Evolutionary conservation across 305 asterid genomes (phyloP).

Genomic region (Striga hermonthica): DNA sequence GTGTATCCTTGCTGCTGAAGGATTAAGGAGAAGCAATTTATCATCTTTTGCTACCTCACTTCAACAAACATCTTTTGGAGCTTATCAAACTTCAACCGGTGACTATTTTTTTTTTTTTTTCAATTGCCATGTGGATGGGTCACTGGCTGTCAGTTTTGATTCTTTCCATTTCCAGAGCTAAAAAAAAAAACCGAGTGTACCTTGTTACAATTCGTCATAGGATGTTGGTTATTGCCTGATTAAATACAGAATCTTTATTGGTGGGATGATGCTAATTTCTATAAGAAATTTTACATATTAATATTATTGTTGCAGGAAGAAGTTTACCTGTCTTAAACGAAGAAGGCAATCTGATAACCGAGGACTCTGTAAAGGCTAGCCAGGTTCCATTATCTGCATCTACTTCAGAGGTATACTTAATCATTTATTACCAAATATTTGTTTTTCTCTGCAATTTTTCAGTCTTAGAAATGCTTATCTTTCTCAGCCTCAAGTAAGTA

Average conservation of each 20-base stretch:
- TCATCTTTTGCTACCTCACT: slow-evolving; percentile 71
- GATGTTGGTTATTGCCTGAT: background rate
- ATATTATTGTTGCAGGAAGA: slow-evolving; percentile 51
- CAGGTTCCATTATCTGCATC: slow-evolving; percentile 53
- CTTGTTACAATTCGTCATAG: no score
- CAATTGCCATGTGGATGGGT: no score
- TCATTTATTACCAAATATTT: background rate
- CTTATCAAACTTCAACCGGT: slow-evolving; percentile 76
- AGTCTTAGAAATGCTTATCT: slow-evolving; percentile 10
- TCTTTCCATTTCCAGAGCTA: no score
- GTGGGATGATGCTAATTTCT: slow-evolving; percentile 1
- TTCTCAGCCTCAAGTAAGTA: slow-evolving; percentile 58
- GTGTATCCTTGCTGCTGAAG: slow-evolving; percentile 87
- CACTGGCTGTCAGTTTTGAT: no score
- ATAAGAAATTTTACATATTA: slow-evolving; percentile 3
- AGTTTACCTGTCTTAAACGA: slow-evolving; percentile 80
- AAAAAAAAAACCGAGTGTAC: no score
- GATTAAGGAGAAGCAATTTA: slow-evolving; percentile 79
- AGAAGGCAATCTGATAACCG: slow-evolving; percentile 71
- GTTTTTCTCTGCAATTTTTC: no score
- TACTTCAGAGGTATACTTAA: slow-evolving; percentile 67
- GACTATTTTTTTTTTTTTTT: slow-evolving; percentile 19
- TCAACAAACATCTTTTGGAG: slow-evolving; percentile 71
- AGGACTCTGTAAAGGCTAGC: slow-evolving; percentile 61
- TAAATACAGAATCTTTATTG: background rate